These are phyloP conservation scores for Proliferodiscus dingleyae DNA, from an alignment of 2,329 filamentous ascomycete species.

Conservation along the genomic window DNA sequence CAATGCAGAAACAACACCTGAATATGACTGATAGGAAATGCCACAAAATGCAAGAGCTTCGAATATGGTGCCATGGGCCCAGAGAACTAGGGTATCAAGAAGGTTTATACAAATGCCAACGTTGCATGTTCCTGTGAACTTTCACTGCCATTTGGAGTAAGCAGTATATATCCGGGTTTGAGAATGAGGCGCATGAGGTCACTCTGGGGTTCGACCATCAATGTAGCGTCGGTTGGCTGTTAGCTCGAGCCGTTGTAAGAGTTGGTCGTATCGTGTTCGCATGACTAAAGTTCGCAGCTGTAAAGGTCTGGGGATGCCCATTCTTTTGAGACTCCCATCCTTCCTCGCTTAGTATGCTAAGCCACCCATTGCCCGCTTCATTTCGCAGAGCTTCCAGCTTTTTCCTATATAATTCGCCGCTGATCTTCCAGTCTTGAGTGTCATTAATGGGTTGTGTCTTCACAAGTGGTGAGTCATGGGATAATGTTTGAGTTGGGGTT, in stretches of 20 bases:
- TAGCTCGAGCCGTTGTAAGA: conserved; percentile 26
- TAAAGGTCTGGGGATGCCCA: conserved; percentile 20
- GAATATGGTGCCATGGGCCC: conserved; percentile 15
- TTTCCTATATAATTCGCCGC: conserved; percentile 75
- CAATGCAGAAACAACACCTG: conserved; percentile 8
- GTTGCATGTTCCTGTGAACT: neutral
- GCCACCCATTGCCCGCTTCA: conserved; percentile 81
- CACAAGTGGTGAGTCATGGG: conserved; percentile 20
- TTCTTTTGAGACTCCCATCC: conserved; percentile 45
- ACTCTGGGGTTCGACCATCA: conserved; percentile 32
- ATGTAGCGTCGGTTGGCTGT: conserved; percentile 32
- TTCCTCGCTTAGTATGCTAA: conserved; percentile 81
- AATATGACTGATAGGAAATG: too few relatives aligned
- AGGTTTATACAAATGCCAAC: conserved; percentile 12
- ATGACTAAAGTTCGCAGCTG: conserved; percentile 26
- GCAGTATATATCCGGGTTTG: neutral
- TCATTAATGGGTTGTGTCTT: conserved; percentile 23
- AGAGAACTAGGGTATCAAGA: conserved; percentile 26
- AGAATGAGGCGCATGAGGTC: conserved; percentile 7
- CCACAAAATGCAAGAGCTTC: conserved; percentile 20
- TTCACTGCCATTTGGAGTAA: neutral
- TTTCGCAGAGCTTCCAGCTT: conserved; percentile 83
- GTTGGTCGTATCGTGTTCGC: conserved; percentile 26
- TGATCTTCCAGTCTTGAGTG: conserved; percentile 57
- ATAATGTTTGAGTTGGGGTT: conserved; percentile 25